Percentiles rank a stretch among this genome's conserved stretches.
Conservation (phyloP, 78 protist genomes). For the Pigoraptor vietnamica region DNA sequence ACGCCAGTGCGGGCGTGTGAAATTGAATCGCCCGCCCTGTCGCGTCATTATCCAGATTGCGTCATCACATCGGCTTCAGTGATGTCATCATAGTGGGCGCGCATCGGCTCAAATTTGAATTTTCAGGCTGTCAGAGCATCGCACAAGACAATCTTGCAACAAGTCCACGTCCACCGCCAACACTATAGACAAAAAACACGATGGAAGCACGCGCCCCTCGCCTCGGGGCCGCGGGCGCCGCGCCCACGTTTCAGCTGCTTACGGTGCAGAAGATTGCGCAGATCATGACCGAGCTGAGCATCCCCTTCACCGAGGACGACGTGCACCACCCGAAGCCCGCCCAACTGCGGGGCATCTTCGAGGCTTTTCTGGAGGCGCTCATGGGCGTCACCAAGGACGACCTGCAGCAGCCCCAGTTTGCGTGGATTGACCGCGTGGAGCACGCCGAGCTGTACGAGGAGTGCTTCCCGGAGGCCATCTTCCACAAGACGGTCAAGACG, state of each 20-base stretch:
- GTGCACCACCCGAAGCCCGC: background rate
- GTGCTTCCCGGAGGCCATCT: background rate
- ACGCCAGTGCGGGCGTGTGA: no score
- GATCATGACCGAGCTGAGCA: background rate
- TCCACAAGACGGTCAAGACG: background rate
- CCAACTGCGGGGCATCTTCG: background rate
- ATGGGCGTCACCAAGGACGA: background rate
- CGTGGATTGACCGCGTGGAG: background rate
- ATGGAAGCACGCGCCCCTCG: background rate
- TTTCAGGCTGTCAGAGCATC: no score
- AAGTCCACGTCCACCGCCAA: background rate
- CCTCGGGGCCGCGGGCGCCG: background rate
- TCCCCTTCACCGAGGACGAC: background rate
- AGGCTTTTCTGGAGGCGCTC: background rate
- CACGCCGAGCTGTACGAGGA: background rate
- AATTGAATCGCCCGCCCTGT: no score
- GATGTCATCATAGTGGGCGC: no score
- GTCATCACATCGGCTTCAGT: no score
- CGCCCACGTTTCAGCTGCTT: background rate
- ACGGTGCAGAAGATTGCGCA: background rate
- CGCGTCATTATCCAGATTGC: no score
- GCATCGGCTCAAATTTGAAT: no score
- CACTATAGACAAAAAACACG: background rate
- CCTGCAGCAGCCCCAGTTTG: background rate
- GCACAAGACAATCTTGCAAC: no score